Evolutionary conservation across 1,139 yeast species (phyloP), one percentile per base, ranked within the genome.

Genomic region (Yamadazyma buinensis): DNA sequence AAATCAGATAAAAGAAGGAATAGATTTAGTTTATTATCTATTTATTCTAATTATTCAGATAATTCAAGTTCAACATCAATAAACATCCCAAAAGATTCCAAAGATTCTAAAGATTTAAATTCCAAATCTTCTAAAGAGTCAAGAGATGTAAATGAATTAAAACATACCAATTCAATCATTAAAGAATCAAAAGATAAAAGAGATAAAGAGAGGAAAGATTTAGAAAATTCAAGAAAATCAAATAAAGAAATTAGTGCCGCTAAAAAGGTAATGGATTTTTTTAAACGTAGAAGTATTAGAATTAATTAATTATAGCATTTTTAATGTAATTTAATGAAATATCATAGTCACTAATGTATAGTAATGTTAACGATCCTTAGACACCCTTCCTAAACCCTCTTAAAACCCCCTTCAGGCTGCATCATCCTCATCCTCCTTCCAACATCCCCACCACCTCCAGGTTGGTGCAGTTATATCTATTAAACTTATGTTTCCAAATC

Each of bases 241-340:
- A 39, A 41, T 32, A 47, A 71, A 44, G 83, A 77, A 46, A 78
- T 80, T 23, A 80, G 88, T 36, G 83, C 90, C 2, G 86, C 90
- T 11, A 76, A 80, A 50, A 80, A 79, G 49, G 90, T 84, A 18
- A 78, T 84, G 77, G 90, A 84, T 55, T 84, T 84, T 54, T 83
- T 84, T 63, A 83, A 82, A 55, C 74, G 92, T 57, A 76, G 87
- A 61, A 83, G 90, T 55, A 75, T 76, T 11, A 51, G 68, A 41
- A 59, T 65, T 17, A 54, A 52, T 35, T 56, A 43, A 38, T 12
- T 14, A 17, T 7, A 17, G 19, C 19, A 17, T 17, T 17, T 17
- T 5, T 17, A 17, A 17, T 17, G 19, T 17, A 17, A 17, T 17
- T 17, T 17, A 17, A 17, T 17, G 19, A 17, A 17, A 17, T n/a